Conservation (phyloP, 768 basidiomycete species). For the Agaricus blazei region DNA sequence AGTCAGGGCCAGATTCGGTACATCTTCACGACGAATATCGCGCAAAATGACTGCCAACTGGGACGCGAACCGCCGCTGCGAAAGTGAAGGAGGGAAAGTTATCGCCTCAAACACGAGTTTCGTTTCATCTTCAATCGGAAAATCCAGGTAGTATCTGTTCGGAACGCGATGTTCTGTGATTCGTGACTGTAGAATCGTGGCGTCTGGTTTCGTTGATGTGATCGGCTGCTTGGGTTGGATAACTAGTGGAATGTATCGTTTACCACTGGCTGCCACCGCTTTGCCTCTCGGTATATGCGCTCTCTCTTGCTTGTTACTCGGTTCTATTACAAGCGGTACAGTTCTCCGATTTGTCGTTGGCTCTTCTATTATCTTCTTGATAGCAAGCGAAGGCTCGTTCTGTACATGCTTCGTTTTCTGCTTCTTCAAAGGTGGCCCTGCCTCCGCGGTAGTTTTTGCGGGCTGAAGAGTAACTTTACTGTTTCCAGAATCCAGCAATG, state of each 20-base stretch:
- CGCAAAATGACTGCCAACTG: slow-evolving; percentile 51
- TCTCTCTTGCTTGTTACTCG: background rate
- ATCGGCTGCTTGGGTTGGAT: background rate
- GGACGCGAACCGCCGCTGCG: slow-evolving; percentile 51
- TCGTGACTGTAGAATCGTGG: background rate
- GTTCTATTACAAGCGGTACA: background rate
- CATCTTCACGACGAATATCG: slow-evolving; percentile 37
- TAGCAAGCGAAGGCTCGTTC: background rate
- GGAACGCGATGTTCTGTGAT: background rate
- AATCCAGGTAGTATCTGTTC: slow-evolving; percentile 8
- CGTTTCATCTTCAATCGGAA: slow-evolving; percentile 32
- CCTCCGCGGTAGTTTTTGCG: background rate
- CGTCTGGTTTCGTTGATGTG: background rate
- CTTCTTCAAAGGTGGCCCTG: background rate
- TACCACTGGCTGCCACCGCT: background rate
- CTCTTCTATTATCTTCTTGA: background rate
- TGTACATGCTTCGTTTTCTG: background rate
- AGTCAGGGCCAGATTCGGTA: slow-evolving; percentile 42
- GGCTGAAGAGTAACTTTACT: background rate
- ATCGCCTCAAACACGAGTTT: slow-evolving; percentile 32
- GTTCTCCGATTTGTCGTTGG: background rate
- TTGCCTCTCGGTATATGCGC: slow-evolving; percentile 1
- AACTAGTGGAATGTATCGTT: slow-evolving; percentile 3
- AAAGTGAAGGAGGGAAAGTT: slow-evolving; percentile 51
- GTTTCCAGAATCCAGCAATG: background rate